Evolutionary conservation across 2,329 filamentous ascomycete species (phyloP).

Genomic region (Trichoderma lentiforme): DNA sequence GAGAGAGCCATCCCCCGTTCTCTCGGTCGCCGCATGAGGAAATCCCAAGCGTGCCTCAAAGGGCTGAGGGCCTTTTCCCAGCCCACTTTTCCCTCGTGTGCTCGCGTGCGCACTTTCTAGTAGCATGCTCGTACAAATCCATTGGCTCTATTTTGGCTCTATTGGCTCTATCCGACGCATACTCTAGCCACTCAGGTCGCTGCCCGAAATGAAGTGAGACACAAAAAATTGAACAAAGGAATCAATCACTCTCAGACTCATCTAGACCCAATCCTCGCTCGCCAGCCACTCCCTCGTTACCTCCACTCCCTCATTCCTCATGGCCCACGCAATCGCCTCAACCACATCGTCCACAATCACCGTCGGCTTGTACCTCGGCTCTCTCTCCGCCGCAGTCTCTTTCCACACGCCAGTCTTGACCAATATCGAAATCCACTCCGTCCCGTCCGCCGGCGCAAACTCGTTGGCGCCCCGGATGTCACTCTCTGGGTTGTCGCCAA

Average conservation of each 20-base stretch:
- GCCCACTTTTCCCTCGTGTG: not conserved
- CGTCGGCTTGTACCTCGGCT: slow-evolving; percentile 59
- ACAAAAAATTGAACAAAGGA: not conserved
- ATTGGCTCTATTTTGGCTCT: not conserved
- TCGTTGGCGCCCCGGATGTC: slow-evolving; percentile 86
- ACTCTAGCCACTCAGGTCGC: not conserved
- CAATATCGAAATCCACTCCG: slow-evolving; percentile 73
- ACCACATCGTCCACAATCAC: slow-evolving; percentile 71
- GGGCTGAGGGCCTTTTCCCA: not conserved
- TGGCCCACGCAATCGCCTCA: slow-evolving; percentile 73
- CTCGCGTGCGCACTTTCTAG: slow-evolving; percentile 6
- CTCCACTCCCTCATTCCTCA: slow-evolving; percentile 53
- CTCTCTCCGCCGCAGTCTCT: slow-evolving; percentile 36
- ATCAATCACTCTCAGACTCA: not conserved
- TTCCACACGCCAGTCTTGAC: slow-evolving; percentile 77
- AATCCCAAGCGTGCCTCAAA: slow-evolving; percentile 10
- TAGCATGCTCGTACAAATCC: too few species aligned
- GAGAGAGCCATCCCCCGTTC: not conserved
- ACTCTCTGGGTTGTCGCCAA: slow-evolving; percentile 85
- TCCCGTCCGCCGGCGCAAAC: slow-evolving; percentile 63
- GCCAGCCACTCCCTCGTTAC: slow-evolving; percentile 32
- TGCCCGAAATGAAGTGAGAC: not conserved
- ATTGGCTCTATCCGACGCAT: not conserved
- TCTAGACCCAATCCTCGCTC: slow-evolving; percentile 7
- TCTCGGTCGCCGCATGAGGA: slow-evolving; percentile 13